Evolutionary conservation across 148 eudicot species (phyloP).

Genomic region (Rhododendron mucronatum): DNA sequence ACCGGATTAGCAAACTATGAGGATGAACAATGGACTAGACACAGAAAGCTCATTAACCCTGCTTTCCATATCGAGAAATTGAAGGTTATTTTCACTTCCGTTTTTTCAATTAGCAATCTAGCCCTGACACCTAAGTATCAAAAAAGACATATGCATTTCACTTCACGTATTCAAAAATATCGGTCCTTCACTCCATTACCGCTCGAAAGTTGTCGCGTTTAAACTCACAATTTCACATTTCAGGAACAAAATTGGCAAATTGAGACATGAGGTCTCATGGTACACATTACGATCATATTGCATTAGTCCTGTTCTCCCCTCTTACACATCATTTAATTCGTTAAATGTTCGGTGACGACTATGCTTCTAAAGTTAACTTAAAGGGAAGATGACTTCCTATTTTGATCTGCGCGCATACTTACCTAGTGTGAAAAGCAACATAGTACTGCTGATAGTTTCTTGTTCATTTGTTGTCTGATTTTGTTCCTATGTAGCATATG

Average conservation of each 20-base stretch:
- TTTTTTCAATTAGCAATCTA: neutral
- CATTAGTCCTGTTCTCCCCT: neutral
- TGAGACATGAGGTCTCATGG: neutral
- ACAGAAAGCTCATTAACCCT: constrained; percentile 25
- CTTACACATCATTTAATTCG: neutral
- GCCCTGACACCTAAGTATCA: neutral
- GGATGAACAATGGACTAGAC: constrained; percentile 35
- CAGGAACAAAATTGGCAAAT: neutral
- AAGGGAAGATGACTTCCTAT: neutral
- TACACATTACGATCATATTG: neutral
- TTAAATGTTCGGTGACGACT: neutral
- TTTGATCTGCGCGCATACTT: neutral
- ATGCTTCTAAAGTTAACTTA: neutral
- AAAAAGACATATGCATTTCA: neutral
- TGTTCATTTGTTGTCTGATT: neutral
- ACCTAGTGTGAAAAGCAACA: neutral
- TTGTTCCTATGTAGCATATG: constrained; percentile 15
- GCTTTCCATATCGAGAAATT: constrained; percentile 27
- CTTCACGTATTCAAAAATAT: neutral
- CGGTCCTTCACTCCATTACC: neutral
- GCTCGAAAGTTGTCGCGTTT: neutral
- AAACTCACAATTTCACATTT: neutral
- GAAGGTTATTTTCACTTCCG: constrained; percentile 18
- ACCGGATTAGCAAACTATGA: constrained; percentile 17
- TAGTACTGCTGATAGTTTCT: neutral